Base-by-base conservation (phyloP, 1,284 basidiomycete species). In the Earliella scabrosa region DNA sequence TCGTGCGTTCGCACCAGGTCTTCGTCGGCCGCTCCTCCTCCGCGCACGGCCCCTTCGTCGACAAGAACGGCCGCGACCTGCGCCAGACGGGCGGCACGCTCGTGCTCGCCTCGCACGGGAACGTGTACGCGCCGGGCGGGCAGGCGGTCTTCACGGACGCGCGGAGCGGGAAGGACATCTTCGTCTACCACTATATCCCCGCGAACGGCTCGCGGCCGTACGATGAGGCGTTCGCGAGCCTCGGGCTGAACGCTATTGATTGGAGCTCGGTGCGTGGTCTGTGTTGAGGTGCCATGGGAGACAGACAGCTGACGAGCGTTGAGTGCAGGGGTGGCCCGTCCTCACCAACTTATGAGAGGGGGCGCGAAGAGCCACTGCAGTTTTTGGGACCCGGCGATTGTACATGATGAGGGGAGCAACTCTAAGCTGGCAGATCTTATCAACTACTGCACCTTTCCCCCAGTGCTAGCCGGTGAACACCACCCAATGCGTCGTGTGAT, bases 81-180 rank as follows among this genome's bases (percentile, higher is more conserved):
- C 60, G 55, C 54, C 57, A 56, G 39, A 66, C 68, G 4, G 65
- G 68, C 29, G 73, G 72, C 21, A 69, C 68, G 10, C 65, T 72
- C 36, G 68, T 75, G 18, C 68, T 73, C 10, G 69, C 61, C 27
- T 71, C 68, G 21, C 73, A 72, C 58, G 73, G 64, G 38, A 70
- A 72, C 48, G 62, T 75, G 41, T 65, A 63, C 35, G 61, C 58
- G 1, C 64, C 61, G 3, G 64, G 61, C 14, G 58, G 60, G 7
- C 60, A 64, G 47, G 50, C 58, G 32, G 52, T 64, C 29, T 64
- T 64, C 52, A 54, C 60, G 32, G 63, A 64, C 47, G 46, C 54
- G 32, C 52, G 54, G 56, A 60, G 54, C 46, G 52, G 52, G 10
- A 56, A 56, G 50, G 63, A 64, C 45, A 49, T 64, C 20, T 61